Conservation (phyloP, 192 early-diverging fungal species). For the Mortierella alpina region DNA sequence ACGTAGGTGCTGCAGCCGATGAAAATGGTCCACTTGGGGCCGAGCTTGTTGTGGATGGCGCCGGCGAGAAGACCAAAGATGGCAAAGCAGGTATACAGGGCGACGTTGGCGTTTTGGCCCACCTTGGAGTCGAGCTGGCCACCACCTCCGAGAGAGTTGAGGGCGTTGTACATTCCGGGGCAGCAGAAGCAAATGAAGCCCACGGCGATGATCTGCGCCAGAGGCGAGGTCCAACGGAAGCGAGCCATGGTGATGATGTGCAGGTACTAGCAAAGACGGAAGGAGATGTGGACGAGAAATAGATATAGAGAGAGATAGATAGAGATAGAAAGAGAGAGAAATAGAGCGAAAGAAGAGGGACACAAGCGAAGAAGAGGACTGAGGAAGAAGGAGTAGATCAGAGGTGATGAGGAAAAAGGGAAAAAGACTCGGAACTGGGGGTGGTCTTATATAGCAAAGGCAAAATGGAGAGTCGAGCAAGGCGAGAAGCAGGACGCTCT, state of each 20-base stretch:
- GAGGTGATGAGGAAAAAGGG: background rate
- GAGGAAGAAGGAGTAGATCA: background rate
- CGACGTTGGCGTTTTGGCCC: conserved; percentile 77
- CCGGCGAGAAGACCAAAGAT: conserved; percentile 80
- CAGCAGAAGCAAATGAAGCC: conserved; percentile 79
- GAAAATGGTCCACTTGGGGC: conserved; percentile 74
- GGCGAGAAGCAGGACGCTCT: no score
- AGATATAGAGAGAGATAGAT: background rate
- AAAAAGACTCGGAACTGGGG: background rate
- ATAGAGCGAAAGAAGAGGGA: background rate
- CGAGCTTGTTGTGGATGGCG: conserved; percentile 79
- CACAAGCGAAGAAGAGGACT: background rate
- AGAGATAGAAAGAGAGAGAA: background rate
- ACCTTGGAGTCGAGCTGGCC: conserved; percentile 69
- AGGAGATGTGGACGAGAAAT: background rate
- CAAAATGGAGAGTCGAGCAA: no score
- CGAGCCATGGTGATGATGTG: conserved; percentile 19
- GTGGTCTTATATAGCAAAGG: no score
- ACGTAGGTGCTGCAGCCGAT: conserved; percentile 76
- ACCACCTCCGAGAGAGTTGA: conserved; percentile 68
- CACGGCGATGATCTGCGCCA: conserved; percentile 76
- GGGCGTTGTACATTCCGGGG: conserved; percentile 83
- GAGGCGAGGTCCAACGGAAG: conserved; percentile 64
- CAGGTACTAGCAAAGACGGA: conserved; percentile 1
- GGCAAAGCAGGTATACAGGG: conserved; percentile 80